Base-by-base conservation (phyloP, 1,284 basidiomycete genomes). In the Albatrellus sp. region DNA sequence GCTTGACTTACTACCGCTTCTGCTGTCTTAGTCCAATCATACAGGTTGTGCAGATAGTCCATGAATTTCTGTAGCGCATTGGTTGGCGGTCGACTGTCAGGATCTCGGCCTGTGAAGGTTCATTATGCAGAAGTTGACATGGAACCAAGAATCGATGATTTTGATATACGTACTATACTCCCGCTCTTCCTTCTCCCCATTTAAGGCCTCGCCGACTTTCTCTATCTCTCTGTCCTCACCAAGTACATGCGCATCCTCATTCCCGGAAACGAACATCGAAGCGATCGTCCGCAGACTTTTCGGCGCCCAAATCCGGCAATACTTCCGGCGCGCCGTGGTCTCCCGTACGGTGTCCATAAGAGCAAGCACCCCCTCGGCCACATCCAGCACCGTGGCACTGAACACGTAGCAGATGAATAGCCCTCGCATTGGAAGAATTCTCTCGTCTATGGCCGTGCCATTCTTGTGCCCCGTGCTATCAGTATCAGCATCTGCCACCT, bases 261-360 rank as follows among this genome's bases (percentile, higher is more conserved):
- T 16, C n/a, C 34, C 20, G 54, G 51, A 35, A 54, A 56, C 7
- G 13, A 55, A 56, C 6, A 67, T 43, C 30, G 64, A 50, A 44
- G 67, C 65, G 0, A 75, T 52, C 43, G 62, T 57, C 46, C 75
- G 52, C 35, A 75, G 46, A 10, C 67, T 67, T 42, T 63, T 70
- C 19, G 75, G 75, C 24, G 65, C 67, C 75, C 74, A 77, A 38
- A 77, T 48, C 43, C 68, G 56, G 45, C 66, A 67, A 38, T 49
- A 48, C 40, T 51, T 57, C 8, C 72, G 59, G 48, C 68, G 68
- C 41, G 53, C 50, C 9, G 62, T 63, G 10, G 71, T 63, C 28
- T 54, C 50, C 33, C 64, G 60, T 24, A 81, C 60, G 14, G 55
- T 58, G 43, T 69, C 66, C 48, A 72, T 60, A 20, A 78, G 56